Evolutionary conservation across 495 filamentous ascomycete genomes (phyloP).

Genomic region (Polyplosphaeria fusca): DNA sequence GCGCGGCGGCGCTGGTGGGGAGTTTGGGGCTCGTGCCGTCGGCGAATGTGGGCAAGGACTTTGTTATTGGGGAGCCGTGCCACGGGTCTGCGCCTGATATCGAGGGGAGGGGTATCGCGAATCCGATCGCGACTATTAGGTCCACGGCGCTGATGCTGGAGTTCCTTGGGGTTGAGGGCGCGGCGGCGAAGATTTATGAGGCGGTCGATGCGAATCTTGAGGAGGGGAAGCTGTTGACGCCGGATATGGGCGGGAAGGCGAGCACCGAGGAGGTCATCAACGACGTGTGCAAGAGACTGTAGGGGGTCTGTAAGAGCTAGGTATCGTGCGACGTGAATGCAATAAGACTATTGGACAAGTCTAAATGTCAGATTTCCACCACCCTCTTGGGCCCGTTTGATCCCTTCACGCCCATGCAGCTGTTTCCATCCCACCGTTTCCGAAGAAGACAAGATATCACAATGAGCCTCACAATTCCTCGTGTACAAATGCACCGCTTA

Average conservation of each 20-base stretch:
- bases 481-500: too few species aligned
- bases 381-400: too few species aligned
- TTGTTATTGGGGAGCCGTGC: constrained; percentile 97
- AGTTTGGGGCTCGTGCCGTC: constrained; percentile 89
- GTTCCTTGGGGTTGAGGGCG: constrained; percentile 81
- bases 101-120: constrained; percentile 85
- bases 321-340: too few species aligned
- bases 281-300: constrained; percentile 85
- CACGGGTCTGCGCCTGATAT: constrained; percentile 97
- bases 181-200: constrained; percentile 82
- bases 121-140: constrained; percentile 91
- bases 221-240: constrained; percentile 76
- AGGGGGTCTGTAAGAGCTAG: constrained; percentile 28
- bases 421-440: too few species aligned
- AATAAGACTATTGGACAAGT: too few species aligned
- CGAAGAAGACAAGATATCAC: too few species aligned
- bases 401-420: too few species aligned
- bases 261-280: constrained; percentile 83
- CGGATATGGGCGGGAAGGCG: constrained; percentile 87
- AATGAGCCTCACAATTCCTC: too few species aligned
- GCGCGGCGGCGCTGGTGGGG: constrained; percentile 92
- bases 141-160: constrained; percentile 93
- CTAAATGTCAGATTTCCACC: too few species aligned
- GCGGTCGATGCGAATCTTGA: constrained; percentile 91
- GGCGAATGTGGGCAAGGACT: constrained; percentile 91